These are phyloP conservation scores for Colletotrichum scovillei DNA, from an alignment of 2,329 filamentous ascomycete genomes.

Conservation along the genomic window DNA sequence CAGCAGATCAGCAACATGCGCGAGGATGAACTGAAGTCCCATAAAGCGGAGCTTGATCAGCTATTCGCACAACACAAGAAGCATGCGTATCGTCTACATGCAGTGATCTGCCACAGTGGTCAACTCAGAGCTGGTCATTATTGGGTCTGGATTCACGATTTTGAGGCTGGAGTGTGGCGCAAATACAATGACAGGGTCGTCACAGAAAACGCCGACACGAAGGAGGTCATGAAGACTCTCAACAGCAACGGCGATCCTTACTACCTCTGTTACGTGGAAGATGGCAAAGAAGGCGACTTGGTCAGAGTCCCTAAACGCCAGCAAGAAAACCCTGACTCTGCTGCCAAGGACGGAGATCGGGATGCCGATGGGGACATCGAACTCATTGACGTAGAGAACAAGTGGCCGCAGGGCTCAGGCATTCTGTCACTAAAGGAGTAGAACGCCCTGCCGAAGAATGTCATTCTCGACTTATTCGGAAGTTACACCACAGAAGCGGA, in stretches of 20 bases:
- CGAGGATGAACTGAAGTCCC: slow-evolving; percentile 51
- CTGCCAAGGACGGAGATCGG: background rate
- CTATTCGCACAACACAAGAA: slow-evolving; percentile 74
- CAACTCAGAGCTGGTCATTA: slow-evolving; percentile 85
- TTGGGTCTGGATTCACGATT: slow-evolving; percentile 96
- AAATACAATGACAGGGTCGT: slow-evolving; percentile 94
- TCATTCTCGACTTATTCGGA: background rate
- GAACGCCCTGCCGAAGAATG: background rate
- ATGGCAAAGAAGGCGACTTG: slow-evolving; percentile 68
- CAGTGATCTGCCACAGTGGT: slow-evolving; percentile 91
- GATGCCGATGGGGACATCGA: slow-evolving; percentile 28
- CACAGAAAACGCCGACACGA: slow-evolving; percentile 72
- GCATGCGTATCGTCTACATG: slow-evolving; percentile 85
- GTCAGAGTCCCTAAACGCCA: slow-evolving; percentile 54
- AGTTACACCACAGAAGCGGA: background rate
- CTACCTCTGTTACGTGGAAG: slow-evolving; percentile 85
- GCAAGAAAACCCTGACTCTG: background rate
- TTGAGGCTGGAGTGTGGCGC: slow-evolving; percentile 81
- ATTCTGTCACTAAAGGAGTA: background rate
- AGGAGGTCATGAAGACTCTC: slow-evolving; percentile 76
- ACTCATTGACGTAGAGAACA: background rate
- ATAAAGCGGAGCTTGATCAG: slow-evolving; percentile 45
- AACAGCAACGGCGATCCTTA: slow-evolving; percentile 81
- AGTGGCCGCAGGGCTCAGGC: background rate
- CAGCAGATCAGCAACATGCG: slow-evolving; percentile 55